Conservation (phyloP, 2,329 filamentous ascomycete species). For the Akanthomyces muscarius region DNA sequence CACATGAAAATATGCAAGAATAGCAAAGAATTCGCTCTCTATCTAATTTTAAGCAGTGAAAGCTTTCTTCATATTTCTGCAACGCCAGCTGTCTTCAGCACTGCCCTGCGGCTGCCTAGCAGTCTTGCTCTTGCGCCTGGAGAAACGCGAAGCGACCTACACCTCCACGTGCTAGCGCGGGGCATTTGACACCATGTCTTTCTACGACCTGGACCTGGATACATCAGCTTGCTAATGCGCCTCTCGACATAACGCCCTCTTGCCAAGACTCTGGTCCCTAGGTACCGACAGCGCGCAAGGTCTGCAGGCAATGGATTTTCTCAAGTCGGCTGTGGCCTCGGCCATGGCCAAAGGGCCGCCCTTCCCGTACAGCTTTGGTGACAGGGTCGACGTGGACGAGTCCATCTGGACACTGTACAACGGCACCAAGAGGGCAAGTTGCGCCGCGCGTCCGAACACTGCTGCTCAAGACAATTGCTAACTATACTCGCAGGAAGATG, state of each 20-base stretch:
- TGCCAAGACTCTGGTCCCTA: background rate
- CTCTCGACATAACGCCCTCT: background rate
- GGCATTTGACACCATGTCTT: conserved; percentile 15
- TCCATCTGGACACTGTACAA: conserved; percentile 97
- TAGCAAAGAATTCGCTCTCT: too few species aligned
- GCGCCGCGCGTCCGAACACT: background rate
- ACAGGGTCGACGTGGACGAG: conserved; percentile 85
- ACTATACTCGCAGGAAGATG: conserved; percentile 66
- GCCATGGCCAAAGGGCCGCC: conserved; percentile 92
- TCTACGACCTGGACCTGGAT: background rate
- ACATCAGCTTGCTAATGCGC: conserved; percentile 4
- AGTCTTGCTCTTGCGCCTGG: background rate
- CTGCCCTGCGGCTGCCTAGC: background rate
- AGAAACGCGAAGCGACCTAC: background rate
- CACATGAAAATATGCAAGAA: background rate
- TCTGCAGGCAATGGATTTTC: conserved; percentile 72
- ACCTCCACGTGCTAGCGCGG: conserved; percentile 15
- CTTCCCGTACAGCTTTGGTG: conserved; percentile 89
- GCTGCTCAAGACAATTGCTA: background rate
- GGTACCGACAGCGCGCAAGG: background rate
- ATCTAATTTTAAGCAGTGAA: too few species aligned
- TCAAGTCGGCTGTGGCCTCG: conserved; percentile 95
- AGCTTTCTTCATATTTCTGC: background rate
- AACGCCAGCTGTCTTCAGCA: background rate
- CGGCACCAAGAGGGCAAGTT: conserved; percentile 77